A percentile compares a stretch with the other conserved stretches of the same genome.
These are phyloP conservation scores for Friedmanniomyces endolithicus DNA, from an alignment of 495 filamentous ascomycete species.

Conservation along the genomic window DNA sequence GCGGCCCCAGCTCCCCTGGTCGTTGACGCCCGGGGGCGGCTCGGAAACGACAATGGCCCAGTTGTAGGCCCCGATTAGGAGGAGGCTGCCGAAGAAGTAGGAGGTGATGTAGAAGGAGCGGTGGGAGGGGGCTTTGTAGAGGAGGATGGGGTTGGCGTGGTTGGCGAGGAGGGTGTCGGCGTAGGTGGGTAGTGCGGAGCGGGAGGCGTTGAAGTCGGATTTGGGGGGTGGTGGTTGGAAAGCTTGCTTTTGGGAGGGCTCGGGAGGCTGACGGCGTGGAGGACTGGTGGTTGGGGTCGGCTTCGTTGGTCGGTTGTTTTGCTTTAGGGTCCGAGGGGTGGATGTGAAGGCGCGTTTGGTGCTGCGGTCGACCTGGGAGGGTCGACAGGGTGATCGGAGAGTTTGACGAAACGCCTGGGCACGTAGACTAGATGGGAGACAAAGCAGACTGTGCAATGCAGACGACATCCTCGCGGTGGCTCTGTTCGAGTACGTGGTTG, in stretches of 20 bases:
- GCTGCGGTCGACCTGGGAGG: background rate
- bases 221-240: background rate
- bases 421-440: background rate
- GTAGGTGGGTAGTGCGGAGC: background rate
- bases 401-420: background rate
- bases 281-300: background rate
- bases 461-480: background rate
- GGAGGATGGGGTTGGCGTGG: background rate
- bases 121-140: constrained; percentile 7
- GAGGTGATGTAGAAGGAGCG: constrained; percentile 7
- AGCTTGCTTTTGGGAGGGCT: background rate
- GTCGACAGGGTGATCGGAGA: too few relatives aligned
- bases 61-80: constrained; percentile 4
- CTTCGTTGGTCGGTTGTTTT: background rate
- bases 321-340: background rate
- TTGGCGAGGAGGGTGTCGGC: background rate
- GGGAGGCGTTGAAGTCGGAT: background rate
- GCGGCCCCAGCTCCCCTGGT: background rate
- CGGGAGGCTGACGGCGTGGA: background rate
- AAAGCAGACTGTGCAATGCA: background rate
- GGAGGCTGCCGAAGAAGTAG: constrained; percentile 3
- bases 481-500: background rate
- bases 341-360: background rate
- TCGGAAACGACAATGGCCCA: background rate
- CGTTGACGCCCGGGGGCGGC: background rate